These are phyloP conservation scores for Thelonectria discophora DNA, from an alignment of 2,329 filamentous ascomycete species.

Conservation along the genomic window DNA sequence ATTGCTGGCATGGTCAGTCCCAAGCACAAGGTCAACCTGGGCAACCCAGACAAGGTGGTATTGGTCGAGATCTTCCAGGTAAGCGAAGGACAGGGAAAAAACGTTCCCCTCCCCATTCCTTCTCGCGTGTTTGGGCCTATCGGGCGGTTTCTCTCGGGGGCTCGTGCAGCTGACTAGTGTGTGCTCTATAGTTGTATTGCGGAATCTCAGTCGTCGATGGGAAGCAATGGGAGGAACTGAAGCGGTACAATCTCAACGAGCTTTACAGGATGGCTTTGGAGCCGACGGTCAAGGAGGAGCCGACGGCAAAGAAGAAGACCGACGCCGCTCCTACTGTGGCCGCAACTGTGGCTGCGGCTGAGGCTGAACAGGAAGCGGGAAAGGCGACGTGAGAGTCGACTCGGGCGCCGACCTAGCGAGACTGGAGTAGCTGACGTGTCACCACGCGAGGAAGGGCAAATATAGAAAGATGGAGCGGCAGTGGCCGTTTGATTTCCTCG, in stretches of 20 bases:
- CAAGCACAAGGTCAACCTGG: constrained; percentile 80
- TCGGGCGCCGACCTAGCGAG: constrained; percentile 10
- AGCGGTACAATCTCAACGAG: constrained; percentile 81
- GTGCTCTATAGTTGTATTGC: constrained; percentile 67
- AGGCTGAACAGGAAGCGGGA: constrained; percentile 22
- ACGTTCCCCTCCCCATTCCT: background rate
- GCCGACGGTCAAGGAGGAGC: constrained; percentile 27
- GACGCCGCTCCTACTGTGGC: constrained; percentile 15
- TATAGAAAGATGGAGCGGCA: background rate
- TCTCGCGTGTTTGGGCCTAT: constrained; percentile 34
- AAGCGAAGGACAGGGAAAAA: constrained; percentile 36
- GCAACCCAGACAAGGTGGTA: constrained; percentile 79
- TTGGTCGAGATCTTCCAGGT: constrained; percentile 85
- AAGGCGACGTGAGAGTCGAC: constrained; percentile 30
- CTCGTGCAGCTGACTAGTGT: constrained; percentile 34
- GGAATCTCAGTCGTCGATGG: constrained; percentile 82
- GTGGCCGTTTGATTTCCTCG: constrained; percentile 14
- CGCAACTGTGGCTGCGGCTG: constrained; percentile 3
- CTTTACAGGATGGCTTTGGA: constrained; percentile 62
- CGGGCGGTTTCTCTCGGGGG: background rate
- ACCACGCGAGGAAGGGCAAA: constrained; percentile 18
- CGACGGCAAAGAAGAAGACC: constrained; percentile 24
- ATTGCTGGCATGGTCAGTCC: constrained; percentile 72
- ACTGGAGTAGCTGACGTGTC: constrained; percentile 17
- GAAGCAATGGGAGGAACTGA: constrained; percentile 74